A percentile compares a stretch with the other conserved stretches of the same genome.
Evolutionary conservation across 2,329 filamentous ascomycete species (phyloP).

Genomic region (Acephala macrosclerotiorum): DNA sequence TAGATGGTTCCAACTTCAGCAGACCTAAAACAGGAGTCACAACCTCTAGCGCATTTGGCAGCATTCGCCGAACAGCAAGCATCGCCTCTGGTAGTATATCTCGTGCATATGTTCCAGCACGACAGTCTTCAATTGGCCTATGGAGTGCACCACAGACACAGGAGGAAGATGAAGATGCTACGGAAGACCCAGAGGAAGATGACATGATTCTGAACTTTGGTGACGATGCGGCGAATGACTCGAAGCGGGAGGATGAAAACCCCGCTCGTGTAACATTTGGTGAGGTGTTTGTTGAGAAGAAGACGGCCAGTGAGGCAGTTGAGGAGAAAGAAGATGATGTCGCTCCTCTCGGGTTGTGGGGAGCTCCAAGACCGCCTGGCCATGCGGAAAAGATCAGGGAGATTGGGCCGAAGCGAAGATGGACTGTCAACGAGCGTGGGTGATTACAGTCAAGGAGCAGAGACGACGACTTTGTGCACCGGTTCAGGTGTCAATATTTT

Average conservation of each 20-base stretch:
- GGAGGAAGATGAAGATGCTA: slow-evolving; percentile 48
- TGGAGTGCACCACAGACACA: slow-evolving; percentile 54
- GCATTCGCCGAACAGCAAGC: slow-evolving; percentile 44
- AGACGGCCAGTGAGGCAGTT: not conserved
- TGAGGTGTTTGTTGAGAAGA: not conserved
- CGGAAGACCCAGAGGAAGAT: slow-evolving; percentile 49
- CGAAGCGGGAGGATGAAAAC: slow-evolving; percentile 16
- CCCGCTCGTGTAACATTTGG: slow-evolving; percentile 5
- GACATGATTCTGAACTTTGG: slow-evolving; percentile 61
- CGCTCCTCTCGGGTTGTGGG: slow-evolving; percentile 51
- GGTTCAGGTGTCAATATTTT: not conserved
- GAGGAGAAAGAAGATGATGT: slow-evolving; percentile 42
- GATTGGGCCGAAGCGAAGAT: slow-evolving; percentile 58
- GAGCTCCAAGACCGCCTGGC: slow-evolving; percentile 54
- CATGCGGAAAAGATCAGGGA: slow-evolving; percentile 57
- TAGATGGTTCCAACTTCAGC: slow-evolving; percentile 46
- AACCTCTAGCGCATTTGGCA: slow-evolving; percentile 38
- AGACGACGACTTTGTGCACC: no score
- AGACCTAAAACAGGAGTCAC: slow-evolving; percentile 29
- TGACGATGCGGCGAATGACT: slow-evolving; percentile 37
- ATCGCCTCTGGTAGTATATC: slow-evolving; percentile 32
- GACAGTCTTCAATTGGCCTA: slow-evolving; percentile 52
- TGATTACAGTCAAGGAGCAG: not conserved
- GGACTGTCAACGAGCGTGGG: slow-evolving; percentile 59
- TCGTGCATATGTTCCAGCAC: slow-evolving; percentile 35